phyloP scores from a whole-genome alignment of 2,329 filamentous ascomycete species.

The Colletotrichum sp. region DNA sequence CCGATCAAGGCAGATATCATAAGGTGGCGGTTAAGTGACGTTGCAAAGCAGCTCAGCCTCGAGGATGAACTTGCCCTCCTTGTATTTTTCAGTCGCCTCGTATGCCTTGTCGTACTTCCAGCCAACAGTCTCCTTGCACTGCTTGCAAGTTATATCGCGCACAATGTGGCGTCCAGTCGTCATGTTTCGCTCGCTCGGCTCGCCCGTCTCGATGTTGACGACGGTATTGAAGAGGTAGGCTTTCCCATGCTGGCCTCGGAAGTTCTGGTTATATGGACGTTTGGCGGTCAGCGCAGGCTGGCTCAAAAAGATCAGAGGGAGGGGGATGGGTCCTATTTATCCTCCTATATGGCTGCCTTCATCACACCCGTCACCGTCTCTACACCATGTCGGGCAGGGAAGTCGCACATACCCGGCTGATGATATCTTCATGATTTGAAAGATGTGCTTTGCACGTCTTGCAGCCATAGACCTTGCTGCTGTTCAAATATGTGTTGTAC shows the following conservation, averaged over 20 bases:
- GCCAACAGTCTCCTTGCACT: conserved; percentile 91
- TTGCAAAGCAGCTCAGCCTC: conserved; percentile 89
- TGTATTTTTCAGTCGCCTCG: conserved; percentile 93
- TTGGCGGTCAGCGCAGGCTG: neutral
- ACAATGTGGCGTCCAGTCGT: conserved; percentile 95
- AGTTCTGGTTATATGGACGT: conserved; percentile 73
- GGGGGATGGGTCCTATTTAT: neutral
- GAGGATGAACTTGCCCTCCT: conserved; percentile 97
- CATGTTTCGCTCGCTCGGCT: conserved; percentile 96
- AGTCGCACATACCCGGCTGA: conserved; percentile 74
- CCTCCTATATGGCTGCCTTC: neutral
- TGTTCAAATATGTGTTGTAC: conserved; percentile 91
- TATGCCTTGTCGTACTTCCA: conserved; percentile 99
- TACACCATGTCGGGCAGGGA: neutral
- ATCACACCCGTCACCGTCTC: neutral
- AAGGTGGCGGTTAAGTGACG: conserved; percentile 59
- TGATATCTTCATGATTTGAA: conserved; percentile 93
- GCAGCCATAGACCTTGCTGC: conserved; percentile 88
- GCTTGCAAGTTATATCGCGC: conserved; percentile 87
- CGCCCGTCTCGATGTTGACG: conserved; percentile 85
- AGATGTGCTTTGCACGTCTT: conserved; percentile 96
- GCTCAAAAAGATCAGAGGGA: neutral
- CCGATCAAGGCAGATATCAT: neutral
- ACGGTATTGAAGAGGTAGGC: conserved; percentile 95
- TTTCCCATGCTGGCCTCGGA: conserved; percentile 97